These are phyloP conservation scores for Aeschynomene evenia DNA, from an alignment of 306 rosid genomes.

Conservation along the genomic window DNA sequence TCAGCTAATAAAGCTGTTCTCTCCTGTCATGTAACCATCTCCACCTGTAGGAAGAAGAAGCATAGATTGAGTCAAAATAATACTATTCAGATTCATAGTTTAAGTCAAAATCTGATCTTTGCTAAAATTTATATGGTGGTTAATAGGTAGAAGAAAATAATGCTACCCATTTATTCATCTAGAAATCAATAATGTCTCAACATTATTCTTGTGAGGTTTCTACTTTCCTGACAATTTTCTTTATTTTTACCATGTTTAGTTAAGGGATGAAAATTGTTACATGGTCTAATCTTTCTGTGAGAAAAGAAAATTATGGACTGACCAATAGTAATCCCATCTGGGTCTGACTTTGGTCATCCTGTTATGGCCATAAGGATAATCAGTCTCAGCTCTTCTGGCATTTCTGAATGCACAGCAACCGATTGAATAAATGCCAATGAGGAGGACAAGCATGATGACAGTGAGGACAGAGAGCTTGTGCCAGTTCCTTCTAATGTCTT, in stretches of 20 bases:
- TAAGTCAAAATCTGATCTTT: neutral
- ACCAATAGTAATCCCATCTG: conserved; percentile 90
- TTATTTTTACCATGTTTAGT: conserved; percentile 18
- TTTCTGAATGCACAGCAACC: conserved; percentile 95
- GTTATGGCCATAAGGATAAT: conserved; percentile 72
- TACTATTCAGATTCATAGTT: too few species aligned
- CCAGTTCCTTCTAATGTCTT: conserved; percentile 73
- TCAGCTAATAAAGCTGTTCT: conserved; percentile 73
- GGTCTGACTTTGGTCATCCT: conserved; percentile 78
- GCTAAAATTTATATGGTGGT: neutral
- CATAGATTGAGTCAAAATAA: neutral
- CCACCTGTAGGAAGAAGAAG: conserved; percentile 59
- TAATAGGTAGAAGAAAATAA: neutral
- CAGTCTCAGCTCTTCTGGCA: conserved; percentile 65
- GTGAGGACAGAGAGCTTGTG: conserved; percentile 80
- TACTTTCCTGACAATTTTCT: neutral
- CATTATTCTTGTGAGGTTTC: neutral
- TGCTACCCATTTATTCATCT: neutral
- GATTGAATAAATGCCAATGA: conserved; percentile 70
- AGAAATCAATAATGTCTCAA: too few species aligned
- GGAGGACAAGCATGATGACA: conserved; percentile 60
- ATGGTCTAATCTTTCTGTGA: too few species aligned
- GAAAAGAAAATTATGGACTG: neutral
- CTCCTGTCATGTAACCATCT: conserved; percentile 83
- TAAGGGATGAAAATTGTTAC: neutral